A percentile compares a stretch with the other conserved stretches of the same genome.
Evolutionary conservation across 2,329 filamentous ascomycete genomes (phyloP).

Genomic region (Cytospora schulzeri): DNA sequence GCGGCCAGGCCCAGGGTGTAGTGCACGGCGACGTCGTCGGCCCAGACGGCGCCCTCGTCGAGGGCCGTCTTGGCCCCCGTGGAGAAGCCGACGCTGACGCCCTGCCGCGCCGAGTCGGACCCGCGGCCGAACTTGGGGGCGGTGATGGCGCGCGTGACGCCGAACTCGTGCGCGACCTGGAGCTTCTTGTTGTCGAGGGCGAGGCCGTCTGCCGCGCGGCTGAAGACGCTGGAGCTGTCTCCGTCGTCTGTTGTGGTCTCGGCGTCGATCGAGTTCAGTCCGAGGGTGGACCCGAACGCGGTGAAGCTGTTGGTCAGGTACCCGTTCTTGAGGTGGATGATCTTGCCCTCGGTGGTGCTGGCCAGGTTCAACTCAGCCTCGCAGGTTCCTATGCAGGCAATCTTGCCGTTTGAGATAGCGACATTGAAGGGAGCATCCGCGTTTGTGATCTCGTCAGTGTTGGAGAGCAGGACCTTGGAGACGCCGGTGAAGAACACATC

Average conservation of each 20-base stretch:
- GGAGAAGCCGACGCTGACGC: slow-evolving; percentile 61
- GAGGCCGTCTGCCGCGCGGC: slow-evolving; percentile 60
- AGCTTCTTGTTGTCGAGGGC: slow-evolving; percentile 59
- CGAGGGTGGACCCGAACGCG: slow-evolving; percentile 61
- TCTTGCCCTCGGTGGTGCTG: slow-evolving; percentile 36
- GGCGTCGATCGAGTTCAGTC: slow-evolving; percentile 64
- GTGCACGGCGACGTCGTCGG: slow-evolving; percentile 57
- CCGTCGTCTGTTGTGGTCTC: slow-evolving; percentile 60
- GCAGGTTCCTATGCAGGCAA: slow-evolving; percentile 61
- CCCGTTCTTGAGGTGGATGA: slow-evolving; percentile 57
- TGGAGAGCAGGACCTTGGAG: slow-evolving; percentile 51
- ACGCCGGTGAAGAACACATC: slow-evolving; percentile 61
- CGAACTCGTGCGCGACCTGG: slow-evolving; percentile 53
- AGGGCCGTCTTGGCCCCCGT: slow-evolving; percentile 52
- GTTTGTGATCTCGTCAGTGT: slow-evolving; percentile 38
- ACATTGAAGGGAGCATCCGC: slow-evolving; percentile 45
- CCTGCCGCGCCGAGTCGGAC: slow-evolving; percentile 47
- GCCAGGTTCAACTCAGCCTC: slow-evolving; percentile 44
- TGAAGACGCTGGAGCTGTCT: slow-evolving; percentile 49
- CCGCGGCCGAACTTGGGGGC: slow-evolving; percentile 50
- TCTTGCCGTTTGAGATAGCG: slow-evolving; percentile 53
- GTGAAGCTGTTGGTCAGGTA: slow-evolving; percentile 63
- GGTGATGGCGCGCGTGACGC: slow-evolving; percentile 61
- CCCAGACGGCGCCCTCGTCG: slow-evolving; percentile 54
- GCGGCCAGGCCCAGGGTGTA: slow-evolving; percentile 56